Evolutionary conservation across 2,329 filamentous ascomycete genomes (phyloP).

Genomic region (Epichloe sibirici): DNA sequence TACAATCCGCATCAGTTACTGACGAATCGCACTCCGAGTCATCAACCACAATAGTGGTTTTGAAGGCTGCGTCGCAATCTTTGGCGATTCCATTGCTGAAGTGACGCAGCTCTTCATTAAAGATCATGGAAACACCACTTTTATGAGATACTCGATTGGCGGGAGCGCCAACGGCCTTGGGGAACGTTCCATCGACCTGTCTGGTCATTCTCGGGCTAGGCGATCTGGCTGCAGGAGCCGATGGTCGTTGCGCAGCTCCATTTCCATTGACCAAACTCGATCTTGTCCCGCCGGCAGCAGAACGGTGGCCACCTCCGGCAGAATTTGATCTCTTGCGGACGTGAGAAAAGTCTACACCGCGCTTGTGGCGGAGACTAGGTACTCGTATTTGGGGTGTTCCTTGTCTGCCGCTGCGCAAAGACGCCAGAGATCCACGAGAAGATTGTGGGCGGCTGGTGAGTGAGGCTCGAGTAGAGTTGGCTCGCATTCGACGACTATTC

Average conservation of each 20-base stretch:
- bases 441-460: conserved; percentile 20
- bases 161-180: conserved; percentile 14
- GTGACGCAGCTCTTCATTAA: conserved; percentile 67
- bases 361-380: conserved; percentile 34
- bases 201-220: conserved; percentile 19
- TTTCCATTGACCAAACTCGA: conserved; percentile 9
- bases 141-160: conserved; percentile 4
- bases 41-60: conserved; percentile 42
- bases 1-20: conserved; percentile 19
- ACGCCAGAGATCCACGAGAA: conserved; percentile 33
- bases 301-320: conserved; percentile 10
- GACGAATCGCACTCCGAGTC: conserved; percentile 22
- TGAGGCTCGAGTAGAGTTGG: conserved; percentile 17
- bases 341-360: conserved; percentile 43
- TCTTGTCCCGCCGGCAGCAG: conserved; percentile 6
- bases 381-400: conserved; percentile 29
- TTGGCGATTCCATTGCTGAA: conserved; percentile 78
- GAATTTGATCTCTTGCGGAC: conserved; percentile 28
- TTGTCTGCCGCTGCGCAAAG: conserved; percentile 34
- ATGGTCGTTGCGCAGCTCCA: conserved; percentile 11
- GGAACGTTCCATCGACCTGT: conserved; percentile 13
- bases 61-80: conserved; percentile 88
- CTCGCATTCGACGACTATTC: conserved; percentile 17
- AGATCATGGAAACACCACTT: conserved; percentile 20
- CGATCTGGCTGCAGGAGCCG: conserved; percentile 11